Evolutionary conservation across 805 yeast species (phyloP).

Genomic region (Starmera caribaea): DNA sequence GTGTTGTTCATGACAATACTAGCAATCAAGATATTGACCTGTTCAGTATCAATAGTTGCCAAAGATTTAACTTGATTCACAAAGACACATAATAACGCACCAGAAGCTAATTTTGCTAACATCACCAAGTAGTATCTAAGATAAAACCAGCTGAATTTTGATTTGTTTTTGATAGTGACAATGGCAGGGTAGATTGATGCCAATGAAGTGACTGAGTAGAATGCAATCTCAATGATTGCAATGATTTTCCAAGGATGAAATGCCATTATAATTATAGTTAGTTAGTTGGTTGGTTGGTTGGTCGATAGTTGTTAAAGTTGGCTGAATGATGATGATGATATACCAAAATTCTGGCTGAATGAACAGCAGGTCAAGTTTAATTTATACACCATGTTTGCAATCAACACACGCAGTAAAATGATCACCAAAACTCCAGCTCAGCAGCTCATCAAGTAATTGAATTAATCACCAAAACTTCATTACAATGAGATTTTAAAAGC

Average conservation of each 20-base stretch:
- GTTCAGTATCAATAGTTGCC: neutral
- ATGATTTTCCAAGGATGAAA: neutral
- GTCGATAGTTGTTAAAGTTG: too few species aligned
- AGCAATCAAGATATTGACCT: constrained; percentile 1
- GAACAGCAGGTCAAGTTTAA: too few species aligned
- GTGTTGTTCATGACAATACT: neutral
- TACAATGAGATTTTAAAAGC: too few species aligned
- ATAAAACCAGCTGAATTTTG: neutral
- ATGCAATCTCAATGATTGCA: neutral
- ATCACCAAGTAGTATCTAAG: neutral
- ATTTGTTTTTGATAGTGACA: neutral
- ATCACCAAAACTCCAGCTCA: too few species aligned
- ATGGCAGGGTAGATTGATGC: neutral
- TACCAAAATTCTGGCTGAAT: too few species aligned
- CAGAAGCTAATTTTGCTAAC: neutral
- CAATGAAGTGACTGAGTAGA: neutral
- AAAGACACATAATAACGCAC: neutral
- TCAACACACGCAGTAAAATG: too few species aligned
- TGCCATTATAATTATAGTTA: neutral
- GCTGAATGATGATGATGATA: too few species aligned
- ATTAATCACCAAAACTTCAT: too few species aligned
- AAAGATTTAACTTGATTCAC: neutral
- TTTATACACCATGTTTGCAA: too few species aligned
- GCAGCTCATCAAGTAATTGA: too few species aligned
- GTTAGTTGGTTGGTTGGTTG: too few species aligned